phyloP scores from a whole-genome alignment of 768 basidiomycete species.

The Cystofilobasidium ferigula region DNA sequence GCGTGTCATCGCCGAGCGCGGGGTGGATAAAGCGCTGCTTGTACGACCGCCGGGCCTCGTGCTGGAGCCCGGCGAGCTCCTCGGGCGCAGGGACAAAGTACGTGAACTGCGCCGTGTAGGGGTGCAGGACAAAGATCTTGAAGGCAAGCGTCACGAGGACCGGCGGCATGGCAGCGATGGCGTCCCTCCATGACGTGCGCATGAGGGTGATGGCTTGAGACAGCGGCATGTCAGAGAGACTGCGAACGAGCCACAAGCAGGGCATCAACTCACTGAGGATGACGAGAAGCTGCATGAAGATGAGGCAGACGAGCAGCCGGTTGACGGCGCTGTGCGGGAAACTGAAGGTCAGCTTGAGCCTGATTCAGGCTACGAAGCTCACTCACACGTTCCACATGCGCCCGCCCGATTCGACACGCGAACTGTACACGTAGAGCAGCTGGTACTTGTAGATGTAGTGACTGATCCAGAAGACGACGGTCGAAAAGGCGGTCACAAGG shows the following conservation, averaged over 20 bases:
- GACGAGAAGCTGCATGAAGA: slow-evolving; percentile 66
- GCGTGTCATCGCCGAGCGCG: slow-evolving; percentile 70
- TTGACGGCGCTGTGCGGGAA: slow-evolving; percentile 57
- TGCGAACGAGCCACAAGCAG: background rate
- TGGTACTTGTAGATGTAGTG: slow-evolving; percentile 79
- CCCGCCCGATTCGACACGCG: slow-evolving; percentile 85
- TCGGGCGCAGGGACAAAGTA: slow-evolving; percentile 64
- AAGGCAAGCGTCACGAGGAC: slow-evolving; percentile 64
- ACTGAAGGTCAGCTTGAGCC: background rate
- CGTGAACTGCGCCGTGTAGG: slow-evolving; percentile 57
- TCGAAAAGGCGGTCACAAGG: slow-evolving; percentile 69
- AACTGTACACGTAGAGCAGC: slow-evolving; percentile 64
- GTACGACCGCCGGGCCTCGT: slow-evolving; percentile 42
- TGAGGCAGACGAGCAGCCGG: slow-evolving; percentile 60
- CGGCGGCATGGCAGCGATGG: slow-evolving; percentile 40
- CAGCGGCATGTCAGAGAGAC: slow-evolving; percentile 28
- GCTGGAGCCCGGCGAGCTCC: slow-evolving; percentile 53
- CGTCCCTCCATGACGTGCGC: slow-evolving; percentile 19
- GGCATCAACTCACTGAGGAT: slow-evolving; percentile 53
- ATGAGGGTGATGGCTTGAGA: slow-evolving; percentile 27
- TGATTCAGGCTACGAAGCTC: background rate
- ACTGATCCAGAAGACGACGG: slow-evolving; percentile 66
- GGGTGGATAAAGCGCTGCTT: slow-evolving; percentile 68
- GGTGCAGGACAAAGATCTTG: slow-evolving; percentile 70
- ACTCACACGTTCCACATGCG: slow-evolving; percentile 40